A percentile compares a stretch with the other conserved stretches of the same genome.
Evolutionary conservation across 2,329 filamentous ascomycete species (phyloP).

Genomic region (Sclerotinia spermophila): DNA sequence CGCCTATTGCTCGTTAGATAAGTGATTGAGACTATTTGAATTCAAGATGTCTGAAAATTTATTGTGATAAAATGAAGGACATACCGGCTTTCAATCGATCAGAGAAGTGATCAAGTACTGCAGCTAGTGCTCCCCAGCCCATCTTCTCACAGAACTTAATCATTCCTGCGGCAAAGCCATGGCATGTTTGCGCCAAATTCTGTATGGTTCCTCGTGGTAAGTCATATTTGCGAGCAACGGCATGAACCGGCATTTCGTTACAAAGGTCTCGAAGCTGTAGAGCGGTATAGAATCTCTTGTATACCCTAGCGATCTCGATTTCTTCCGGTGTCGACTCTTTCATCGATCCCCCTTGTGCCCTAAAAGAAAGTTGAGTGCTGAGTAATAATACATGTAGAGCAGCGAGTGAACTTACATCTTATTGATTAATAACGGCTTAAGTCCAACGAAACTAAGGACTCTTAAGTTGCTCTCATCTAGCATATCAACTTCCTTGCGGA

Average conservation of each 20-base stretch:
- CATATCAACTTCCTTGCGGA: conserved; percentile 65
- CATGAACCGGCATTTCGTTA: conserved; percentile 69
- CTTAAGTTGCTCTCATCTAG: conserved; percentile 69
- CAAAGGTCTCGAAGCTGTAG: conserved; percentile 76
- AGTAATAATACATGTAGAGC: neutral
- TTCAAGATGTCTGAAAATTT: neutral
- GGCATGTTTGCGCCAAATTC: conserved; percentile 68
- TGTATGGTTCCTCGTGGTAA: conserved; percentile 68
- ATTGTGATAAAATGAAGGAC: conserved; percentile 1
- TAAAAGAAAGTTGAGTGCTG: conserved; percentile 35
- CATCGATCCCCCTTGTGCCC: conserved; percentile 63
- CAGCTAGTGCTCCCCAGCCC: conserved; percentile 69
- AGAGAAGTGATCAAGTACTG: conserved; percentile 70
- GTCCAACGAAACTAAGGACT: conserved; percentile 63
- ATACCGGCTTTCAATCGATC: conserved; percentile 62
- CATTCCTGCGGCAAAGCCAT: conserved; percentile 75
- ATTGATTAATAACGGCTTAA: conserved; percentile 65
- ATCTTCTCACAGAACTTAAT: conserved; percentile 76
- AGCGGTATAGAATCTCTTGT: conserved; percentile 70
- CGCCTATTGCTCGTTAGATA: conserved; percentile 44
- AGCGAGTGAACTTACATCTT: conserved; percentile 53
- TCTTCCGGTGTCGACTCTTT: conserved; percentile 61
- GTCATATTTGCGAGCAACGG: conserved; percentile 67
- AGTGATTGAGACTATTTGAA: neutral
- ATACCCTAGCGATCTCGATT: conserved; percentile 58